Percentiles rank a stretch among this genome's conserved stretches.
phyloP scores from a whole-genome alignment of 768 basidiomycete species.

The Cubamyces sp. region DNA sequence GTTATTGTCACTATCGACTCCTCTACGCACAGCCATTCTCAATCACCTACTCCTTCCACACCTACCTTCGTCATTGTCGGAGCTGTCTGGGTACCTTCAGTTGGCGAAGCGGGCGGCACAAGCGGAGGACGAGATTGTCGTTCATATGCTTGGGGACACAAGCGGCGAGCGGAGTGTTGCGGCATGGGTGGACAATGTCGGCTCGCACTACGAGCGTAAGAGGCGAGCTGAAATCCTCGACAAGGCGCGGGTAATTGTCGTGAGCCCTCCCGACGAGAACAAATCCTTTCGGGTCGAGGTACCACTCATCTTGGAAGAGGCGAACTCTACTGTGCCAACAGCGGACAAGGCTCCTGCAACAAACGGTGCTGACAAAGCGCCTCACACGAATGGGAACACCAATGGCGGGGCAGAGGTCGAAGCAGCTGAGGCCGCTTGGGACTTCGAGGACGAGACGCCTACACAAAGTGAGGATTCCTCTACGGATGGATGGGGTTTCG shows the following conservation, averaged over 20 bases:
- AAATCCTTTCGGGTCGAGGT: slow-evolving; percentile 42
- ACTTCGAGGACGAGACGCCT: slow-evolving; percentile 40
- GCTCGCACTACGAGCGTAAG: slow-evolving; percentile 78
- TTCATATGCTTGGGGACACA: slow-evolving; percentile 53
- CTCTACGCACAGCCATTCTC: slow-evolving; percentile 62
- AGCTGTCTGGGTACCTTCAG: slow-evolving; percentile 63
- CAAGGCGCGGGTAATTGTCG: slow-evolving; percentile 56
- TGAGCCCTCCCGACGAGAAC: slow-evolving; percentile 43
- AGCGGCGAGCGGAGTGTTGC: slow-evolving; percentile 57
- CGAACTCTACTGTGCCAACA: background rate
- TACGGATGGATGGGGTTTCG: slow-evolving; percentile 50
- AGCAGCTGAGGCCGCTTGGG: slow-evolving; percentile 45
- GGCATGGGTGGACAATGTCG: slow-evolving; percentile 69
- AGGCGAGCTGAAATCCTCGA: slow-evolving; percentile 70
- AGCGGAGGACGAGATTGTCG: slow-evolving; percentile 65
- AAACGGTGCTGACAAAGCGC: slow-evolving; percentile 6
- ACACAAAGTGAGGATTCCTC: slow-evolving; percentile 29
- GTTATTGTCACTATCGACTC: slow-evolving; percentile 60
- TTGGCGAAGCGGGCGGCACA: slow-evolving; percentile 59
- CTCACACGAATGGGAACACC: slow-evolving; percentile 1
- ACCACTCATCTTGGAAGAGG: slow-evolving; percentile 13
- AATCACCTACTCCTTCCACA: slow-evolving; percentile 67
- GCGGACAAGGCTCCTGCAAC: background rate
- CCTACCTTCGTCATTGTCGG: slow-evolving; percentile 67
- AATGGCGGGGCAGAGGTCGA: slow-evolving; percentile 21